These are phyloP conservation scores for Oryza nivara DNA, from an alignment of 176 grass and related monocot species.

Conservation along the genomic window DNA sequence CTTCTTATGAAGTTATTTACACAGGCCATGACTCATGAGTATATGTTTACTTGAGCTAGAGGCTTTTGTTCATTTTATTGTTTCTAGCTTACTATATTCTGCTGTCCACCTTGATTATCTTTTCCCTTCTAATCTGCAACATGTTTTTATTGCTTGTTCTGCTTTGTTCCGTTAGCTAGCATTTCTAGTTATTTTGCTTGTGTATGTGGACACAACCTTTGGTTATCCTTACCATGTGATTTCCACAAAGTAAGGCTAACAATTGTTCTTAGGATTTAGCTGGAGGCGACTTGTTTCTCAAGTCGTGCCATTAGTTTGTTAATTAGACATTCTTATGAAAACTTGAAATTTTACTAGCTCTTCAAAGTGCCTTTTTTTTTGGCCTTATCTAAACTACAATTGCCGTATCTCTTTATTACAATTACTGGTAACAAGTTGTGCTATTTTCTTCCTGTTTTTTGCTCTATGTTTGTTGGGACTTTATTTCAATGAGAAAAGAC, in stretches of 20 bases:
- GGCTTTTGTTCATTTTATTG: slow-evolving; percentile 30
- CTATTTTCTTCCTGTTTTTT: slow-evolving; percentile 24
- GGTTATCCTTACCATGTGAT: slow-evolving; percentile 25
- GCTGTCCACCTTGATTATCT: slow-evolving; percentile 16
- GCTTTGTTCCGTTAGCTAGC: neutral
- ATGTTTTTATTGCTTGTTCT: slow-evolving; percentile 35
- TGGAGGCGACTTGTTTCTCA: slow-evolving; percentile 21
- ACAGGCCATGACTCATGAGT: slow-evolving; percentile 14
- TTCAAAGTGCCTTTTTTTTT: neutral
- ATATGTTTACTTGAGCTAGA: slow-evolving; percentile 18
- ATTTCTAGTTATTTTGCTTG: slow-evolving; percentile 6
- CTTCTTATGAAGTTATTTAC: slow-evolving; percentile 20
- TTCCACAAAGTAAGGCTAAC: slow-evolving; percentile 15
- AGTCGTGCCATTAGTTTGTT: slow-evolving; percentile 17
- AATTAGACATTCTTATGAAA: slow-evolving; percentile 7
- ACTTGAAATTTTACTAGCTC: neutral
- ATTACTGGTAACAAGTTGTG: neutral
- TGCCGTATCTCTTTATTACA: slow-evolving; percentile 11
- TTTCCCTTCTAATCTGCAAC: neutral
- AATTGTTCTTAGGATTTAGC: slow-evolving; percentile 23
- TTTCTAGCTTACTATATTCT: slow-evolving; percentile 25
- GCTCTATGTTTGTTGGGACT: neutral
- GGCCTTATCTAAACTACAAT: neutral
- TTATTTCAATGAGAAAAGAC: slow-evolving; percentile 7
- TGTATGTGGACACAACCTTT: slow-evolving; percentile 8